Evolutionary conservation across 2,329 filamentous ascomycete genomes (phyloP).

Genomic region (Blumeria hordei): DNA sequence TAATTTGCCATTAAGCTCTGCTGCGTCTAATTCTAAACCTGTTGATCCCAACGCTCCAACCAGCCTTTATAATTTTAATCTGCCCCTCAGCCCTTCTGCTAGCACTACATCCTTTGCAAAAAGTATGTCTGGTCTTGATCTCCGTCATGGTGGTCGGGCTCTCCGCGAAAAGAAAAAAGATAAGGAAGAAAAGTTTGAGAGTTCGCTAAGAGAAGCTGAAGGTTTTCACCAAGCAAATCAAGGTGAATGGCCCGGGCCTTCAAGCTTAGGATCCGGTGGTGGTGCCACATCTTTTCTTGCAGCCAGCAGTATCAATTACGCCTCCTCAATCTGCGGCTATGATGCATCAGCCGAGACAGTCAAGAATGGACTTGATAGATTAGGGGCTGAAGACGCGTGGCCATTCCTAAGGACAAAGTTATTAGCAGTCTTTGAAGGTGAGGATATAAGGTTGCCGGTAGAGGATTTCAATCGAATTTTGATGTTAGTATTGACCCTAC

Average conservation of each 20-base stretch:
- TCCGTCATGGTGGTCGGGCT: conserved; percentile 53
- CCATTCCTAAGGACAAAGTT: conserved; percentile 54
- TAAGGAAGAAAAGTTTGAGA: conserved; percentile 29
- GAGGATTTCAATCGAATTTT: conserved; percentile 68
- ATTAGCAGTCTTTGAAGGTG: conserved; percentile 57
- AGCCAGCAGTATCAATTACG: conserved; percentile 6
- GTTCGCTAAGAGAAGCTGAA: conserved; percentile 14
- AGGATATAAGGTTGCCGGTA: conserved; percentile 54
- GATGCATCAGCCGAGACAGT: conserved; percentile 27
- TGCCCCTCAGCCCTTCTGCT: conserved; percentile 47
- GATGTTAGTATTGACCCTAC: conserved; percentile 17
- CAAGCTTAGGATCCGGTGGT: conserved; percentile 23
- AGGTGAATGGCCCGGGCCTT: conserved; percentile 26
- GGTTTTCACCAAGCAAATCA: conserved; percentile 12
- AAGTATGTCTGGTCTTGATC: conserved; percentile 56
- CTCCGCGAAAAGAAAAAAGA: conserved; percentile 54
- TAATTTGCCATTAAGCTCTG: conserved; percentile 48
- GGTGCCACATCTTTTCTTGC: conserved; percentile 18
- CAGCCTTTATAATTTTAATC: conserved; percentile 55
- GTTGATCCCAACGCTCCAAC: conserved; percentile 52
- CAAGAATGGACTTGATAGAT: conserved; percentile 42
- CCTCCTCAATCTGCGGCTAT: conserved; percentile 20
- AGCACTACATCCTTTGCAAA: conserved; percentile 44
- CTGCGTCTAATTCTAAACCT: conserved; percentile 51
- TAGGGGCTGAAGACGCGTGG: conserved; percentile 61